Base-by-base conservation (phyloP, 306 rosid species). In the Vigna hirtella region DNA sequence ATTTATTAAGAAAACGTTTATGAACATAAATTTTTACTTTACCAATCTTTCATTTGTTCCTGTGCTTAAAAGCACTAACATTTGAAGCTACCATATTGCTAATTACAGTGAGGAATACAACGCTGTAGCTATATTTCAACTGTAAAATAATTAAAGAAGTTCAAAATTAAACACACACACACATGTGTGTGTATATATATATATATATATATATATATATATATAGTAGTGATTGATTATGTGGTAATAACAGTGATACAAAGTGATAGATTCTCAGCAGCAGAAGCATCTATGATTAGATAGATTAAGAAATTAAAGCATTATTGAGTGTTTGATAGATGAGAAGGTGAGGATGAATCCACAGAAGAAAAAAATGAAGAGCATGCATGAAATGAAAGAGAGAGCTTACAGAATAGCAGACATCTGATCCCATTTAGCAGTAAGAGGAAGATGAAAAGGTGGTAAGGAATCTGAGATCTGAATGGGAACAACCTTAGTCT, bases 341-440 rank as follows among this genome's bases (percentile, higher is more conserved):
- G 43, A 38, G 43, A 7, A 7, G 8, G 43, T 7, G 43, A 38
- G 42, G 1, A 6, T 36, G 42, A 18, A 18, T 18, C 20, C 20
- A 18, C 20, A 18, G 20, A 36, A 5, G 42, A 36, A 36, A 6
- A 38, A 38, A 1, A 38, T 38, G 10, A 38, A 38, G 2, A 38
- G 9, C 9, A 7, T 38, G 42, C 9, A 38, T 38, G 42, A 38
- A 38, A 38, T 38, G 42, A 38, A 1, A 38, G 42, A 50, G 79
- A 22, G 58, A 12, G 57, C 94, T 83, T 88, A 94, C 98, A 69
- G 79, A 75, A 81, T 61, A 66, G 96, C 91, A 58, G 98, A 94
- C 62, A 88, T 55, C 78, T 94, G 79, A 40, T 76, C 77, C 93
- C 91, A 94, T 66, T 91, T 87, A 57, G 98, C 96, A 49, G 87